Conservation (phyloP, 2,329 filamentous ascomycete genomes). For the Cercospora sp. region DNA sequence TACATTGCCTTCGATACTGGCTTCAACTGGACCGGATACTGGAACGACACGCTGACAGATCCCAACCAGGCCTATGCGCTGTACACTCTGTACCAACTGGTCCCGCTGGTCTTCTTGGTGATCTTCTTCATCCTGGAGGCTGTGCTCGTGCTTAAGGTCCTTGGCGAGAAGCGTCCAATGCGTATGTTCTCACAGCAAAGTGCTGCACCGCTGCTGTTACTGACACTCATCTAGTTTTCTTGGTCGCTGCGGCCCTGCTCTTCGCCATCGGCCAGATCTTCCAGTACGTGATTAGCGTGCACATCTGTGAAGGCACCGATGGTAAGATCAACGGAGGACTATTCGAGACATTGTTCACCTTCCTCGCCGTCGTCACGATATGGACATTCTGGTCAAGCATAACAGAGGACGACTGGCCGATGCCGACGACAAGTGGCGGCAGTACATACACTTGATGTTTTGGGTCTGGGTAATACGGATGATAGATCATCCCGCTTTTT, state of each 20-base stretch:
- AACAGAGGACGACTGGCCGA: constrained; percentile 96
- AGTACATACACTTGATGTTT: constrained; percentile 41
- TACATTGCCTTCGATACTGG: constrained; percentile 96
- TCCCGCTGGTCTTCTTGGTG: constrained; percentile 84
- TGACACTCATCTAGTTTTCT: constrained; percentile 60
- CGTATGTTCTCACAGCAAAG: constrained; percentile 47
- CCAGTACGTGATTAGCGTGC: constrained; percentile 87
- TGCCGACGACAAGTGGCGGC: constrained; percentile 48
- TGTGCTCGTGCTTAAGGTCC: constrained; percentile 77
- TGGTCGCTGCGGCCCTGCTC: constrained; percentile 69
- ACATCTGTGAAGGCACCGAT: constrained; percentile 79
- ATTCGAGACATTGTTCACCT: constrained; percentile 90
- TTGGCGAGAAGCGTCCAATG: constrained; percentile 92
- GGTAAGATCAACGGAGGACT: constrained; percentile 91
- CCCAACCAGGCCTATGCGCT: constrained; percentile 73
- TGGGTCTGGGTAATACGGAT: constrained; percentile 9
- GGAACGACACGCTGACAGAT: constrained; percentile 55
- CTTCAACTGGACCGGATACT: constrained; percentile 79
- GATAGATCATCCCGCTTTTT: constrained; percentile 6
- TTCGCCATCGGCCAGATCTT: constrained; percentile 95
- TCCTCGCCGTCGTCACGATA: constrained; percentile 76
- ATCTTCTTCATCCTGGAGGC: constrained; percentile 81
- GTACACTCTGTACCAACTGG: constrained; percentile 90
- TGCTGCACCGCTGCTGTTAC: background rate
- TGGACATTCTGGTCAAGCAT: constrained; percentile 99